A percentile compares a stretch with the other conserved stretches of the same genome.
phyloP scores from a whole-genome alignment of 2,329 filamentous ascomycete species.

The Exophiala lecanii-corni region DNA sequence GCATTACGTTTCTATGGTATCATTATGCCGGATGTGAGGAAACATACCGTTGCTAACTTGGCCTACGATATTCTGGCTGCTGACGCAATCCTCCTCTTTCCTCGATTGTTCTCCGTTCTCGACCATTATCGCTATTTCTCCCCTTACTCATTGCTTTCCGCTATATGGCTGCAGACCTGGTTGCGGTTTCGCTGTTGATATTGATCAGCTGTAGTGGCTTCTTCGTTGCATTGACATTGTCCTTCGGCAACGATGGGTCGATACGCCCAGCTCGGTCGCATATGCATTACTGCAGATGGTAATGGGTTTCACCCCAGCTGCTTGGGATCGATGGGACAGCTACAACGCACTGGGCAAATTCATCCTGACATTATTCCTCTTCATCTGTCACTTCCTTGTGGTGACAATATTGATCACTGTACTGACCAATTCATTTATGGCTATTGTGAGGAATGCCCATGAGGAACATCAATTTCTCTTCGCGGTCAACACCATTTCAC shows the following conservation, averaged over 20 bases:
- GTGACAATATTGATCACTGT: constrained; percentile 93
- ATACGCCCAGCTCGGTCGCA: constrained; percentile 69
- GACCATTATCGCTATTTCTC: constrained; percentile 97
- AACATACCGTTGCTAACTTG: constrained; percentile 69
- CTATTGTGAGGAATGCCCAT: constrained; percentile 85
- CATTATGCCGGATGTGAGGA: constrained; percentile 67
- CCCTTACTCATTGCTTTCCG: constrained; percentile 90
- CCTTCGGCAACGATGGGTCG: constrained; percentile 63
- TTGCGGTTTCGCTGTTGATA: constrained; percentile 78
- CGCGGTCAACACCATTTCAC: constrained; percentile 92
- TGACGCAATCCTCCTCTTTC: constrained; percentile 83
- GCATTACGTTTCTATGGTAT: constrained; percentile 84
- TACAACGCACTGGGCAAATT: constrained; percentile 76
- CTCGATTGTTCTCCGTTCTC: constrained; percentile 84
- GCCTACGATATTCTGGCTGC: constrained; percentile 93
- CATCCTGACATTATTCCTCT: constrained; percentile 75
- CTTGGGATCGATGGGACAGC: constrained; percentile 81
- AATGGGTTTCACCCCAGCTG: constrained; percentile 93
- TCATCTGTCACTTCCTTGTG: constrained; percentile 92
- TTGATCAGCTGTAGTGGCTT: constrained; percentile 88
- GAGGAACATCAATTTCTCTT: constrained; percentile 92
- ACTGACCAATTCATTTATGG: constrained; percentile 94
- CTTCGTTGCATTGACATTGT: constrained; percentile 88
- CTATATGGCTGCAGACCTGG: constrained; percentile 85
- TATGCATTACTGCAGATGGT: constrained; percentile 90